A percentile compares a stretch with the other conserved stretches of the same genome.
Evolutionary conservation across 2,329 filamentous ascomycete genomes (phyloP).

Genomic region (Exserohilum rostratum): DNA sequence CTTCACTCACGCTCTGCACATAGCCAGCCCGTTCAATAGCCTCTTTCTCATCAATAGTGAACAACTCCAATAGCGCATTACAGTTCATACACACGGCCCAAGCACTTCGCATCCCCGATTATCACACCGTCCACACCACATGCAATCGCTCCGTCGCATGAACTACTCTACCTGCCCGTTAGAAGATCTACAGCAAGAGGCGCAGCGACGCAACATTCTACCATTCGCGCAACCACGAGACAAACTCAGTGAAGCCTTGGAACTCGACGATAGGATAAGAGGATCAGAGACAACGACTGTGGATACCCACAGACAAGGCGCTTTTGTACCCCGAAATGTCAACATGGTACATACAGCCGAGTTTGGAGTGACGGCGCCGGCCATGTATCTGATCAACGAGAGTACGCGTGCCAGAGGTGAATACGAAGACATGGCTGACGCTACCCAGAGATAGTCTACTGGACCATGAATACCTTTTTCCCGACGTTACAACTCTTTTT

Average conservation of each 20-base stretch:
- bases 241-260: conserved; percentile 27
- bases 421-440: not conserved
- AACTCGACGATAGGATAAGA: conserved; percentile 23
- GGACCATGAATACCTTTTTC: conserved; percentile 39
- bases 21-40: not conserved
- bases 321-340: not conserved
- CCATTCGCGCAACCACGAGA: conserved; percentile 20
- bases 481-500: conserved; percentile 40
- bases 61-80: not conserved
- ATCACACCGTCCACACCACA: not conserved
- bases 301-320: conserved; percentile 4
- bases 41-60: not conserved
- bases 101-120: not conserved
- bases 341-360: conserved; percentile 8
- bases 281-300: conserved; percentile 31
- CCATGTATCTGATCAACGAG: not conserved
- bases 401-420: not conserved
- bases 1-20: not conserved
- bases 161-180: conserved; percentile 32
- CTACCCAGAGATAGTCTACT: conserved; percentile 30
- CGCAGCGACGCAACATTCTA: conserved; percentile 20
- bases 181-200: conserved; percentile 23
- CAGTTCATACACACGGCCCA: not conserved
- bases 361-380: conserved; percentile 13
- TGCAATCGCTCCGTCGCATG: conserved; percentile 16